Conservation (phyloP, 192 early-diverging fungal species). For the Backusella morwellensis region DNA sequence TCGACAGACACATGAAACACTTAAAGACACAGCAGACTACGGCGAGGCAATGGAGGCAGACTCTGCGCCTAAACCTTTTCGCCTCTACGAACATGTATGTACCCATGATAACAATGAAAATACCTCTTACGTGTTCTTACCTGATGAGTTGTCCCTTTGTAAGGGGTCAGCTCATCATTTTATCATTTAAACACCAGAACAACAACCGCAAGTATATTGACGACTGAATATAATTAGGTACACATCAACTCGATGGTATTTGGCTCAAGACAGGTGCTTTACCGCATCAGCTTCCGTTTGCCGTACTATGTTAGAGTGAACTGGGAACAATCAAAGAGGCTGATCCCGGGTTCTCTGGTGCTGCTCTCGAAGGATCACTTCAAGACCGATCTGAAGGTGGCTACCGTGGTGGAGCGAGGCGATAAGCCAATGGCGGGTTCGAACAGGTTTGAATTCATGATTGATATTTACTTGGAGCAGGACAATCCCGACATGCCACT, state of each 20-base stretch:
- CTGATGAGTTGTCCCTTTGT: too few relatives aligned
- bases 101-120: background rate
- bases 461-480: slow-evolving; percentile 28
- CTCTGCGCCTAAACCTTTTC: background rate
- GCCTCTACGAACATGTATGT: slow-evolving; percentile 34
- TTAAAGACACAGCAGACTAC: background rate
- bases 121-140: too few relatives aligned
- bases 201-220: background rate
- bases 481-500: slow-evolving; percentile 28
- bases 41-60: background rate
- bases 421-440: slow-evolving; percentile 42
- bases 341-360: slow-evolving; percentile 55
- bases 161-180: too few relatives aligned
- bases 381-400: slow-evolving; percentile 43
- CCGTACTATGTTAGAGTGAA: slow-evolving; percentile 42
- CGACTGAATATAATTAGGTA: slow-evolving; percentile 24
- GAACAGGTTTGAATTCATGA: slow-evolving; percentile 32
- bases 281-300: slow-evolving; percentile 46
- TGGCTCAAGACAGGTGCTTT: slow-evolving; percentile 36
- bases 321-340: slow-evolving; percentile 50
- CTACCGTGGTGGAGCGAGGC: slow-evolving; percentile 44
- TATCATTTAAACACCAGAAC: too few relatives aligned
- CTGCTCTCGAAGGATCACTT: slow-evolving; percentile 50
- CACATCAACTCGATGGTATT: slow-evolving; percentile 45
- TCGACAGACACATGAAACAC: background rate